Percentiles rank a stretch among this genome's conserved stretches.
Conservation (phyloP, 768 basidiomycete genomes). For the Sporobolomyces pararoseus region DNA sequence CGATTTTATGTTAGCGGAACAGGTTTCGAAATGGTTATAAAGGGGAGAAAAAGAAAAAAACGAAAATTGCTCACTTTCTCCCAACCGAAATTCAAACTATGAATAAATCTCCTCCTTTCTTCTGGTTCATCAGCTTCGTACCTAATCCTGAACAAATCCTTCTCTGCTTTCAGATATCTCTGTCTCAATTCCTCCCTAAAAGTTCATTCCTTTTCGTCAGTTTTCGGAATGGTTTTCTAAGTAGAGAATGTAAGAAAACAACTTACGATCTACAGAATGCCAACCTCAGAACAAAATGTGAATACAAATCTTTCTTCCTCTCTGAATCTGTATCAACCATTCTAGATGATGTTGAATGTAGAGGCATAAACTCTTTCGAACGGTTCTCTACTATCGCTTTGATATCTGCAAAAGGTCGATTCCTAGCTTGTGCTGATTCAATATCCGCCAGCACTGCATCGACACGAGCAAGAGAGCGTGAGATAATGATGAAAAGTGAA, state of each 20-base stretch:
- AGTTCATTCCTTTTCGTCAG: background rate
- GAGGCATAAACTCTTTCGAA: slow-evolving; percentile 69
- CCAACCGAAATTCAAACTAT: slow-evolving; percentile 52
- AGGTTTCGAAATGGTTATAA: too few species aligned
- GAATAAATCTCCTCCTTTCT: slow-evolving; percentile 57
- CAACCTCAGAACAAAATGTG: slow-evolving; percentile 87
- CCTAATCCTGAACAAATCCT: slow-evolving; percentile 73
- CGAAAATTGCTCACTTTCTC: slow-evolving; percentile 42
- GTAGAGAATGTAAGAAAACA: background rate
- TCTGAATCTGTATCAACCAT: slow-evolving; percentile 58
- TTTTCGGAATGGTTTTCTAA: background rate
- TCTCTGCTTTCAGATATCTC: slow-evolving; percentile 85
- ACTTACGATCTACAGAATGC: slow-evolving; percentile 94
- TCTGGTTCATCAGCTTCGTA: slow-evolving; percentile 70
- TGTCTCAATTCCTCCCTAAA: slow-evolving; percentile 85
- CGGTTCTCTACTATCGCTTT: slow-evolving; percentile 61
- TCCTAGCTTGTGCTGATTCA: slow-evolving; percentile 79
- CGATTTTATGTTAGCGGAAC: background rate
- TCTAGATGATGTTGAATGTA: slow-evolving; percentile 59
- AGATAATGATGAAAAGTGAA: slow-evolving; percentile 40
- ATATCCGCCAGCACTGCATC: slow-evolving; percentile 72
- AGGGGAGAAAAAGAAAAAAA: background rate
- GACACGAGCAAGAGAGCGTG: too few species aligned
- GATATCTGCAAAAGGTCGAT: slow-evolving; percentile 74
- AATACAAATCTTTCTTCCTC: slow-evolving; percentile 75